Evolutionary conservation across 106 monocot species (phyloP).

Genomic region (Phalaenopsis aphrodite): DNA sequence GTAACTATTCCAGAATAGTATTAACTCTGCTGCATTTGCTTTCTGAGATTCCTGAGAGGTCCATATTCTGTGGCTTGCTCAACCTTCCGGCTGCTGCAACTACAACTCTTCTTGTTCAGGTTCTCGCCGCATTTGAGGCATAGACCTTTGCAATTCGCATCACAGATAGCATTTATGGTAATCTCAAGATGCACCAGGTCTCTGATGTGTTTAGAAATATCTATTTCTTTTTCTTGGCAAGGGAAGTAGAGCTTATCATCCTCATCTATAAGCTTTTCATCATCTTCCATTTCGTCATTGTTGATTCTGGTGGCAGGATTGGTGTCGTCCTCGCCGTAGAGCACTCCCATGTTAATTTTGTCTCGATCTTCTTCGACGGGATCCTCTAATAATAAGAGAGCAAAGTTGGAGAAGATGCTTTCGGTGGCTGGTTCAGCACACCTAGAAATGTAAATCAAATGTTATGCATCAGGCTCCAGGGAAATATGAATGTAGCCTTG

Average conservation of each 20-base stretch:
- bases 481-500: background rate
- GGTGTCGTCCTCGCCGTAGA: conserved; percentile 37
- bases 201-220: conserved; percentile 79
- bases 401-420: conserved; percentile 68
- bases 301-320: conserved; percentile 3
- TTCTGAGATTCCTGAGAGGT: conserved; percentile 56
- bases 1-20: no score
- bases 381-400: conserved; percentile 66
- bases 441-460: conserved; percentile 23
- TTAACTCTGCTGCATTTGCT: conserved; percentile 36
- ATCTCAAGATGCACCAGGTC: conserved; percentile 84
- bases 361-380: conserved; percentile 49
- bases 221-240: conserved; percentile 58
- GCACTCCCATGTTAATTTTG: conserved; percentile 50
- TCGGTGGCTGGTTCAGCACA: conserved; percentile 70
- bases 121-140: conserved; percentile 74
- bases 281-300: conserved; percentile 27
- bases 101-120: conserved; percentile 54
- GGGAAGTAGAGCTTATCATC: conserved; percentile 87
- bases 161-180: conserved; percentile 58
- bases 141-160: conserved; percentile 59
- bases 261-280: conserved; percentile 56
- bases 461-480: background rate
- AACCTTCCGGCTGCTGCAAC: conserved; percentile 25
- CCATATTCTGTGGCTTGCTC: conserved; percentile 26